phyloP scores from a whole-genome alignment of 1,284 basidiomycete genomes.

The Tylopilus orsonianus region DNA sequence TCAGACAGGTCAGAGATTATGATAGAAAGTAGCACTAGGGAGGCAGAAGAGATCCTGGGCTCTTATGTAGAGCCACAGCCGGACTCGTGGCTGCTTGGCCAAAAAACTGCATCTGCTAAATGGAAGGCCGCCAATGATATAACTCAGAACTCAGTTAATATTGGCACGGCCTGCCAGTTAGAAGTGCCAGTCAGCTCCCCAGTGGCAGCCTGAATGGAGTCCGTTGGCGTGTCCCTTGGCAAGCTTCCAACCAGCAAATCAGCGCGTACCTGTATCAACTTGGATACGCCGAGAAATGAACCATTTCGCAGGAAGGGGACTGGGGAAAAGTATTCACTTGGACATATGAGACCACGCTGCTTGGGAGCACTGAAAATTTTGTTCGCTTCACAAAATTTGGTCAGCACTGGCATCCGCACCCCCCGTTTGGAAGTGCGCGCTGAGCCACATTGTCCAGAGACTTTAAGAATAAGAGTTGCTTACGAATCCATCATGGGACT shows the following conservation, averaged over 20 bases:
- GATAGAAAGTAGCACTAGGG: too few relatives aligned
- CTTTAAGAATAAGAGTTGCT: too few relatives aligned
- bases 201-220: neutral
- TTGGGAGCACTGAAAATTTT: too few relatives aligned
- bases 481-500: too few relatives aligned
- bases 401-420: too few relatives aligned
- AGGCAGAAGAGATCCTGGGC: neutral
- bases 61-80: neutral
- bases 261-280: neutral
- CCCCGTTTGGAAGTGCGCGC: too few relatives aligned
- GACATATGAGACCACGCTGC: too few relatives aligned
- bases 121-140: neutral
- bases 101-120: neutral
- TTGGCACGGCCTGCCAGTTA: neutral
- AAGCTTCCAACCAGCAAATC: neutral
- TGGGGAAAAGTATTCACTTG: too few relatives aligned
- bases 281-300: neutral
- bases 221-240: neutral
- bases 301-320: neutral
- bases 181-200: conserved; percentile 1
- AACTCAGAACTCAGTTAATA: neutral
- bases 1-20: too few relatives aligned
- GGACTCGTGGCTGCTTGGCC: neutral
- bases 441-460: too few relatives aligned
- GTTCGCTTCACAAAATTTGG: too few relatives aligned